A percentile compares a stretch with the other conserved stretches of the same genome.
These are phyloP conservation scores for Diaporthe vaccinii DNA, from an alignment of 2,329 filamentous ascomycete species.

Conservation along the genomic window DNA sequence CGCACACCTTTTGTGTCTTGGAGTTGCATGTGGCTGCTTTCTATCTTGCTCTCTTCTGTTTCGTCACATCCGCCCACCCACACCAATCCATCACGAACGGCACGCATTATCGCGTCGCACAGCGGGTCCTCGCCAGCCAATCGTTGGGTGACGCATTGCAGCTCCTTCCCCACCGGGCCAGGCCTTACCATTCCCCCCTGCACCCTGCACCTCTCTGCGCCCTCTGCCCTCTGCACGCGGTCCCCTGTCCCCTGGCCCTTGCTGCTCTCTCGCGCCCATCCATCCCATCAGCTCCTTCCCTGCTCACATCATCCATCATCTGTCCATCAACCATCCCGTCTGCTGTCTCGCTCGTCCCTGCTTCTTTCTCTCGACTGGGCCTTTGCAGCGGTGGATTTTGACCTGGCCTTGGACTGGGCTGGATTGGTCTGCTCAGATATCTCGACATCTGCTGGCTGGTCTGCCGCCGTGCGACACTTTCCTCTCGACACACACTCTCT, in stretches of 20 bases:
- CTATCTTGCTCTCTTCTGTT: conserved; percentile 12
- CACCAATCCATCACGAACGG: conserved; percentile 30
- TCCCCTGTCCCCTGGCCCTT: conserved; percentile 10
- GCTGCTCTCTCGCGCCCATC: not conserved
- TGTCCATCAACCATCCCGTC: conserved; percentile 1
- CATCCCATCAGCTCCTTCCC: conserved; percentile 18
- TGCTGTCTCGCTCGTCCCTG: conserved; percentile 19
- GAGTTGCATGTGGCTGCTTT: conserved; percentile 24
- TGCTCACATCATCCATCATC: conserved; percentile 26
- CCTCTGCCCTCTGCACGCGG: conserved; percentile 7
- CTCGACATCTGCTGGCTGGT: conserved; percentile 14
- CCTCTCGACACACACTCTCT: conserved; percentile 24
- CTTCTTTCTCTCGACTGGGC: conserved; percentile 5
- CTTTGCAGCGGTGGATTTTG: not conserved
- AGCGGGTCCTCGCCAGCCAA: conserved; percentile 28
- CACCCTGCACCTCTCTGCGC: conserved; percentile 5
- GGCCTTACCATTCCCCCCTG: not conserved
- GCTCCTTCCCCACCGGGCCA: conserved; percentile 30
- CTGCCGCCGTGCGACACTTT: conserved; percentile 15
- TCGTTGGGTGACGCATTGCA: conserved; percentile 30
- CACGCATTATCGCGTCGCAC: conserved; percentile 31
- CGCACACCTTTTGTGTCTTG: conserved; percentile 15
- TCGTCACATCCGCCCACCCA: conserved; percentile 31
- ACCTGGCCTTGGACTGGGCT: conserved; percentile 1
- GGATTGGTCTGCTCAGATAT: conserved; percentile 14